Conservation (phyloP, 768 basidiomycete species). For the Floccularia luteovirens region DNA sequence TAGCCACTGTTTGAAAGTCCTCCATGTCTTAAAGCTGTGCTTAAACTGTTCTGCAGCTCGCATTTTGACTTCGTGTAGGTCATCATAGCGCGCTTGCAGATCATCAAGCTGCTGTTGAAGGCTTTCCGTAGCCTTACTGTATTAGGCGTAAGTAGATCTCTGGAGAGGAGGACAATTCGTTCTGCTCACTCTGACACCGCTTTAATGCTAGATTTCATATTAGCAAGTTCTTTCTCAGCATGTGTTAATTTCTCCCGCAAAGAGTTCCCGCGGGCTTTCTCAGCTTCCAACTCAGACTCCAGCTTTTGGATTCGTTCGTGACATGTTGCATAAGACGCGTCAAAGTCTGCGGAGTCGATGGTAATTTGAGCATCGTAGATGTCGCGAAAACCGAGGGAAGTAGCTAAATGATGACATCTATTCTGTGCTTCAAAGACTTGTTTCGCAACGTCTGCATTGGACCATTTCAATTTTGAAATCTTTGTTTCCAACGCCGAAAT, state of each 20-base stretch:
- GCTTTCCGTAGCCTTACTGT: not conserved
- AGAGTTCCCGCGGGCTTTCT: not conserved
- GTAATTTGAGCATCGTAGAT: slow-evolving; percentile 33
- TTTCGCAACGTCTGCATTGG: slow-evolving; percentile 26
- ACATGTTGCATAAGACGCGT: slow-evolving; percentile 25
- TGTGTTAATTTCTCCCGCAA: not conserved
- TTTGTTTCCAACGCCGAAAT: slow-evolving; percentile 19
- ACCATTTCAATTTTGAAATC: slow-evolving; percentile 20
- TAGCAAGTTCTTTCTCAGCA: too few relatives aligned
- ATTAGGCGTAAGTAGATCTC: too few relatives aligned
- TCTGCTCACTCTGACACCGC: too few relatives aligned
- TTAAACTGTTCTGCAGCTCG: slow-evolving; percentile 37
- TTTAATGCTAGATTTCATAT: too few relatives aligned
- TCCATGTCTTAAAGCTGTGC: slow-evolving; percentile 48
- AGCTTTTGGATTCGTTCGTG: slow-evolving; percentile 23
- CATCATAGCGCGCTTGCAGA: slow-evolving; percentile 34
- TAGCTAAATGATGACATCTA: slow-evolving; percentile 28
- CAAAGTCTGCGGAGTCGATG: slow-evolving; percentile 27
- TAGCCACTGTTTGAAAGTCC: slow-evolving; percentile 34
- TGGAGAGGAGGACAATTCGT: too few relatives aligned
- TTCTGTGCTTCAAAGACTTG: slow-evolving; percentile 29
- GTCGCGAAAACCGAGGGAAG: slow-evolving; percentile 34
- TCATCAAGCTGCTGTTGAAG: slow-evolving; percentile 20
- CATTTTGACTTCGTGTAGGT: slow-evolving; percentile 23
- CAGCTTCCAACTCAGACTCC: slow-evolving; percentile 16